Conservation (phyloP, 257 asterid genomes). For the Rubia yunnanensis region DNA sequence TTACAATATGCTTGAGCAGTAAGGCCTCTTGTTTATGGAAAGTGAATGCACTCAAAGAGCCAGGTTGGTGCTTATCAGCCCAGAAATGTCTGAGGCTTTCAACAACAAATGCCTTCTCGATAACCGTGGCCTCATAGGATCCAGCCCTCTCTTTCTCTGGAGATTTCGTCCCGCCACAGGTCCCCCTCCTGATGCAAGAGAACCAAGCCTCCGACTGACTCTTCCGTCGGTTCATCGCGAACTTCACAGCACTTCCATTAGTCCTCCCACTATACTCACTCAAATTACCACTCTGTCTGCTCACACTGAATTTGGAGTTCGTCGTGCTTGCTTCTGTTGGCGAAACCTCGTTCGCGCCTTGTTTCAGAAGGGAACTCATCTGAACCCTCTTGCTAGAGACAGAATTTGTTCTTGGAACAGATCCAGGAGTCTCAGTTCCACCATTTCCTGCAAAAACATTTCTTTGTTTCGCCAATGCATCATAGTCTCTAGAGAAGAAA, state of each 20-base stretch:
- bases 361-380: slow-evolving; percentile 15
- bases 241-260: slow-evolving; percentile 39
- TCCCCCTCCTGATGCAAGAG: slow-evolving; percentile 62
- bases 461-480: slow-evolving; percentile 18
- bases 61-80: slow-evolving; percentile 78
- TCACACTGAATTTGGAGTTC: slow-evolving; percentile 26
- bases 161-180: slow-evolving; percentile 48
- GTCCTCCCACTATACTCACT: slow-evolving; percentile 54
- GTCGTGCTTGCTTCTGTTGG: slow-evolving; percentile 18
- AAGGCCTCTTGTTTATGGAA: slow-evolving; percentile 75
- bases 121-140: slow-evolving; percentile 56
- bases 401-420: slow-evolving; percentile 15
- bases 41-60: slow-evolving; percentile 45
- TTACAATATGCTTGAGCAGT: slow-evolving; percentile 59
- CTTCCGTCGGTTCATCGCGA: slow-evolving; percentile 42
- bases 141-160: slow-evolving; percentile 46
- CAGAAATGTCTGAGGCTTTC: slow-evolving; percentile 68
- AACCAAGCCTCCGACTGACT: slow-evolving; percentile 53
- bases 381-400: slow-evolving; percentile 15
- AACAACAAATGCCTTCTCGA: slow-evolving; percentile 56
- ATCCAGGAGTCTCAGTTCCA: slow-evolving; percentile 32
- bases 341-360: slow-evolving; percentile 15
- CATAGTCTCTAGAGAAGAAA: slow-evolving; percentile 46
- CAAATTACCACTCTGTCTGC: slow-evolving; percentile 46
- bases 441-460: slow-evolving; percentile 15